These are phyloP conservation scores for Excoecaria agallocha DNA, from an alignment of 345 rosid genomes.

Conservation along the genomic window DNA sequence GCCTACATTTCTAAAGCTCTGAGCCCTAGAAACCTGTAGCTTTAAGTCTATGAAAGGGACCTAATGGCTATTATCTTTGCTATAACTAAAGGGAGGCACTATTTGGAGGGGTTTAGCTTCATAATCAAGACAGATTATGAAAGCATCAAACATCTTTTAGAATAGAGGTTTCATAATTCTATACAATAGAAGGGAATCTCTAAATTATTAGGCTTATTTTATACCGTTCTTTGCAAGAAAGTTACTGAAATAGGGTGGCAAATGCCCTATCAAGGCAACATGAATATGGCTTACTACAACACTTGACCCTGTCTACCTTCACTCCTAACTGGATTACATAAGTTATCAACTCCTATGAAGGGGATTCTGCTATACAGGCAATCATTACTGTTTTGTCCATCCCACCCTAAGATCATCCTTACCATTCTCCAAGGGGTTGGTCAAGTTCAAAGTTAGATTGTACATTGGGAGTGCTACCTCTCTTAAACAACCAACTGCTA, in stretches of 20 bases:
- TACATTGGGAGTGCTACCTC: not conserved
- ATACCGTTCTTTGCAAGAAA: not conserved
- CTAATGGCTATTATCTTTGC: not conserved
- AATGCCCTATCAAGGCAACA: not conserved
- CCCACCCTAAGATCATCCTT: too few relatives aligned
- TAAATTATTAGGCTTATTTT: not conserved
- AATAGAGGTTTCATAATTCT: not conserved
- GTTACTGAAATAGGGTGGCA: not conserved
- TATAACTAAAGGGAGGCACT: not conserved
- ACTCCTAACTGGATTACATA: not conserved
- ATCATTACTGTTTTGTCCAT: too few relatives aligned
- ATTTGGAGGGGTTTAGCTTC: not conserved
- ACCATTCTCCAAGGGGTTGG: not conserved
- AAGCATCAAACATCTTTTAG: not conserved
- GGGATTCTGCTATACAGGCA: too few relatives aligned
- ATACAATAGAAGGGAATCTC: not conserved
- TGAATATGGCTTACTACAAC: too few relatives aligned
- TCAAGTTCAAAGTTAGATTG: not conserved
- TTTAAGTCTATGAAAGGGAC: slow-evolving; percentile 2
- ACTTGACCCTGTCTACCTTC: not conserved
- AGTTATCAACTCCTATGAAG: not conserved
- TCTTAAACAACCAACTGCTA: not conserved
- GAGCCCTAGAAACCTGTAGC: too few relatives aligned
- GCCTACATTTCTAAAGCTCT: not conserved
- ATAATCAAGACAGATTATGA: not conserved